Evolutionary conservation across 805 yeast genomes (phyloP).

Genomic region (Pichia nanzhaoensis): DNA sequence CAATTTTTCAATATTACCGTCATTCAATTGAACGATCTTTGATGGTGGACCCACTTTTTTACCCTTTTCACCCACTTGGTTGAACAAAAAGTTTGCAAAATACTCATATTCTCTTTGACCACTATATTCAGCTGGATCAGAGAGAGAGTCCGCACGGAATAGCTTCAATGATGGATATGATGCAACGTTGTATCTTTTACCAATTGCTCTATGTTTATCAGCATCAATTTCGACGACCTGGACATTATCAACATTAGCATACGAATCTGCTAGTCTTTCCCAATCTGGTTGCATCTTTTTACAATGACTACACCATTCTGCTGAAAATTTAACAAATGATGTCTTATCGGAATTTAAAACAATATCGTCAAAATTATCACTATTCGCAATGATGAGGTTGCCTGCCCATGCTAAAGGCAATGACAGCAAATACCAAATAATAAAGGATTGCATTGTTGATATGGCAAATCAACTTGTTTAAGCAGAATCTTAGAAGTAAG

Average conservation of each 20-base stretch:
- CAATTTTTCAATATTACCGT: conserved; percentile 23
- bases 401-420: conserved; percentile 6
- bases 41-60: conserved; percentile 16
- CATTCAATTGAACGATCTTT: conserved; percentile 23
- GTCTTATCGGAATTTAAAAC: conserved; percentile 60
- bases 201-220: conserved; percentile 46
- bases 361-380: conserved; percentile 45
- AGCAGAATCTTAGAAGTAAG: no score
- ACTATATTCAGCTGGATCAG: conserved; percentile 46
- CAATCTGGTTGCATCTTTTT: conserved; percentile 48
- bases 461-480: no score
- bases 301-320: conserved; percentile 72
- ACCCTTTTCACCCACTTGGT: conserved; percentile 30
- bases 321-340: conserved; percentile 68
- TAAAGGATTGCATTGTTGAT: conserved; percentile 2
- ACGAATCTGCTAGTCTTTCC: conserved; percentile 25
- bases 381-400: conserved; percentile 38
- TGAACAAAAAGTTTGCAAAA: conserved; percentile 43
- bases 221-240: conserved; percentile 49
- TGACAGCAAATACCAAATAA: neutral
- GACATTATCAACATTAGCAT: conserved; percentile 17
- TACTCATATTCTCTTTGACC: conserved; percentile 47
- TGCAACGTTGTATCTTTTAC: conserved; percentile 43
- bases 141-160: conserved; percentile 42
- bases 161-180: conserved; percentile 64